These are phyloP conservation scores for Pseudonitzschia multistriata DNA, from an alignment of 108 stramenopile genomes.

Conservation along the genomic window DNA sequence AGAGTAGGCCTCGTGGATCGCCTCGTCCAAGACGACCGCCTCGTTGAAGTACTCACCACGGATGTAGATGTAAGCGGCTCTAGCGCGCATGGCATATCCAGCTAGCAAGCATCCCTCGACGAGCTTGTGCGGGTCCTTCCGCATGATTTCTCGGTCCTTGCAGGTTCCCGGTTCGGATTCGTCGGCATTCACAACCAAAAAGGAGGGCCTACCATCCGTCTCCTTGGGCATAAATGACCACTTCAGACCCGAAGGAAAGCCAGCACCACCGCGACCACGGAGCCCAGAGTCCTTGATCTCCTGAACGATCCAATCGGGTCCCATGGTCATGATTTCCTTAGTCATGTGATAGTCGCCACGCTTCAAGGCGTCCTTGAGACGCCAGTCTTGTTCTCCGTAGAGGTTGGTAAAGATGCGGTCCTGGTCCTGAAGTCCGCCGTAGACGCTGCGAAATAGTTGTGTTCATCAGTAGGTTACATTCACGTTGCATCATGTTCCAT, in stretches of 20 bases:
- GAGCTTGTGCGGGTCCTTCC: conserved; percentile 99
- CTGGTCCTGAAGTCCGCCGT: conserved; percentile 95
- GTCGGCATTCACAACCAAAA: conserved; percentile 99
- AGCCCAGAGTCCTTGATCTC: conserved; percentile 99
- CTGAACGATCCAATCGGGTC: conserved; percentile 99
- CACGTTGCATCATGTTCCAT: neutral
- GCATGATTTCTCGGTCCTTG: conserved; percentile 99
- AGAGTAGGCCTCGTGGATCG: conserved; percentile 98
- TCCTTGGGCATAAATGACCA: conserved; percentile 99
- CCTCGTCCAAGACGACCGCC: conserved; percentile 98
- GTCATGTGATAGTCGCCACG: conserved; percentile 94
- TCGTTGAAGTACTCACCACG: conserved; percentile 99
- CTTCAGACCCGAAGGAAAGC: conserved; percentile 98
- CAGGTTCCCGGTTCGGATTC: conserved; percentile 99
- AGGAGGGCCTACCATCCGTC: conserved; percentile 96
- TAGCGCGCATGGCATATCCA: conserved; percentile 98
- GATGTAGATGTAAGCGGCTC: conserved; percentile 99
- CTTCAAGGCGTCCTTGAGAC: conserved; percentile 91
- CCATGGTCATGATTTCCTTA: conserved; percentile 98
- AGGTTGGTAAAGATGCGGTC: conserved; percentile 99
- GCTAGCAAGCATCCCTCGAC: conserved; percentile 98
- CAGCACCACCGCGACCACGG: conserved; percentile 98
- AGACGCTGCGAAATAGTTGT: conserved; percentile 27
- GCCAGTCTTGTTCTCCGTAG: conserved; percentile 99
- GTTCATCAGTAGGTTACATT: too few relatives aligned